Percentiles rank a stretch among this genome's conserved stretches.
phyloP scores from a whole-genome alignment of 176 grass and related monocot genomes.

The Oryza longistaminata region DNA sequence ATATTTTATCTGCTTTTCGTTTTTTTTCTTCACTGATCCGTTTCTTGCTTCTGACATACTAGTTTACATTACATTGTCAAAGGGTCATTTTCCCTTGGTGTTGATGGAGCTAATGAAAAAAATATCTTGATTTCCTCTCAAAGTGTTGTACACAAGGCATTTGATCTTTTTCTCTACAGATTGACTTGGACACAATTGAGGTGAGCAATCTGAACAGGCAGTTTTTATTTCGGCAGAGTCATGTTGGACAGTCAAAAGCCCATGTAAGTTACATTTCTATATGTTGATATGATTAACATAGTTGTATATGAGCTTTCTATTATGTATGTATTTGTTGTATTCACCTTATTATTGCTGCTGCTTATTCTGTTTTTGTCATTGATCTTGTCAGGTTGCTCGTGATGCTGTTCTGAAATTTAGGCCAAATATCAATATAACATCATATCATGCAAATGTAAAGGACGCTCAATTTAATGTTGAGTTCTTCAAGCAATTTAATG shows the following conservation, averaged over 20 bases:
- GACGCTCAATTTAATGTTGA: conserved; percentile 83
- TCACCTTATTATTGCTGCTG: neutral
- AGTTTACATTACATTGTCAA: conserved; percentile 17
- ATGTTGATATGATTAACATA: conserved; percentile 6
- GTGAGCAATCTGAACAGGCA: conserved; percentile 98
- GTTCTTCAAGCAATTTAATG: conserved; percentile 97
- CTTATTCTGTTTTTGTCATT: conserved; percentile 28
- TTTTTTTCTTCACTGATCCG: neutral
- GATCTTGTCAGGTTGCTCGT: conserved; percentile 67
- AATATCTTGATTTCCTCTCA: neutral
- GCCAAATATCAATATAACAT: conserved; percentile 80
- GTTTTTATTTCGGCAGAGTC: conserved; percentile 95
- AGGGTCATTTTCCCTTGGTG: neutral
- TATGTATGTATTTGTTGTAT: neutral
- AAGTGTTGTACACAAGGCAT: conserved; percentile 5
- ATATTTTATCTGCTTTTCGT: neutral
- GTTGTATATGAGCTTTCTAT: neutral
- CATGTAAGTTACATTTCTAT: conserved; percentile 56
- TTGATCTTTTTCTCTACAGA: conserved; percentile 50
- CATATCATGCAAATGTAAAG: conserved; percentile 93
- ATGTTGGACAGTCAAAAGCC: conserved; percentile 97
- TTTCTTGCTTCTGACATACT: neutral
- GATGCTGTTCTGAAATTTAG: conserved; percentile 86
- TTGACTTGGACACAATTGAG: conserved; percentile 99
- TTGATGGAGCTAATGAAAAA: neutral